Base-by-base conservation (phyloP, 345 rosid genomes). In the Salix suchowensis region DNA sequence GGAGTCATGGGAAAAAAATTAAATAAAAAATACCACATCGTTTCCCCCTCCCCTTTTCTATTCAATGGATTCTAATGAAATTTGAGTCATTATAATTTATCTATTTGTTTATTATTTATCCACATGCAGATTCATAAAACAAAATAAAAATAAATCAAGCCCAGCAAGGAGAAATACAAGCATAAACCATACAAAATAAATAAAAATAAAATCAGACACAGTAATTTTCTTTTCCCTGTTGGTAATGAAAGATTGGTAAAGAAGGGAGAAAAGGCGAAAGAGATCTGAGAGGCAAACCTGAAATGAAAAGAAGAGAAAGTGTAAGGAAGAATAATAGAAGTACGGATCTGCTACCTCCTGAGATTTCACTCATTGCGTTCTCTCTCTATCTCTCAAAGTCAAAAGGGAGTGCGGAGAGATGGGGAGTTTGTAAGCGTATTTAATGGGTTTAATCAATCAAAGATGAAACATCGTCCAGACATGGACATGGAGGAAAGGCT, bases 201-300 rank as follows among this genome's bases (percentile, higher is more conserved):
- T 9, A 9, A 40, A 40, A 40, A 40, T 40, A 10, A 40, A 40
- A 40, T 40, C 14, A 40, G 12, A 40, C 14, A 40, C 44, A 2
- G 11, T 40, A 10, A 0, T 40, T 40, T 40, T 60, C 28, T 23
- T 23, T n/a, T n/a, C 4, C 1, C 37, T 32, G 6, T 24, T 39
- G 71, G 54, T 18, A 15, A 26, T 1, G 1, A 50, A 70, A 34
- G 2, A 48, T 16, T 30, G 19, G 11, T 7, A 30, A 19, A 30
- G 54, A 28, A 11, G 5, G 55, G 16, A n/a, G 10, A 21, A 2
- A 26, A 23, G 16, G 78, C 81, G 13, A 61, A 48, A 75, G 65
- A 75, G 85, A 85, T 87, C 86, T 78, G 67, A 74, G n/a, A 74
- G 70, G n/a, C 80, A 69, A 81, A 90, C 97, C 97, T 85, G 88